Percentiles rank a stretch among this genome's conserved stretches.
Conservation (phyloP, 306 rosid genomes). For the Casuarina equisetifolia region DNA sequence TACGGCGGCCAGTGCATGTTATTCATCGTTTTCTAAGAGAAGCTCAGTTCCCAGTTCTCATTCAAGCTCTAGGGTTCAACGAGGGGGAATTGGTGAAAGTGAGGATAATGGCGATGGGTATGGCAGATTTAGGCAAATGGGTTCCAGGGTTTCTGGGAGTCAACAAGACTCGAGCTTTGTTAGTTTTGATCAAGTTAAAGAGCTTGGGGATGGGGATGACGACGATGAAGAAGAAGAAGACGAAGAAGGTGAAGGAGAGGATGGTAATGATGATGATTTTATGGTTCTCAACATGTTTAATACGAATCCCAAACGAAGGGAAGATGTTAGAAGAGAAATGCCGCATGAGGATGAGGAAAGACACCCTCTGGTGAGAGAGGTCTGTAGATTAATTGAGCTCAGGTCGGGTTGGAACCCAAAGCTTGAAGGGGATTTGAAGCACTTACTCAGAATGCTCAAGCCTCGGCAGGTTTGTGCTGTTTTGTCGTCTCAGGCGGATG, state of each 20-base stretch:
- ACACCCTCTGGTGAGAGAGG: slow-evolving; percentile 73
- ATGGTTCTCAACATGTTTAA: slow-evolving; percentile 34
- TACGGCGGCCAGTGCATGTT: slow-evolving; percentile 19
- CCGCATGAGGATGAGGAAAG: slow-evolving; percentile 54
- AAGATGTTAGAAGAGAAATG: slow-evolving; percentile 46
- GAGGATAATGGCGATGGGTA: slow-evolving; percentile 20
- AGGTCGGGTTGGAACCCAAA: slow-evolving; percentile 74
- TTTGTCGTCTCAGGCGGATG: slow-evolving; percentile 68
- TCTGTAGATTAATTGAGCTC: slow-evolving; percentile 59
- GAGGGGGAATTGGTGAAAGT: slow-evolving; percentile 21
- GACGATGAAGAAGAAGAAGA: slow-evolving; percentile 5
- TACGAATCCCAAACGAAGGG: slow-evolving; percentile 22
- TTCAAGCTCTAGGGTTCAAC: slow-evolving; percentile 28
- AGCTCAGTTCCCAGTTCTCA: slow-evolving; percentile 19
- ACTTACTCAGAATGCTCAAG: slow-evolving; percentile 69
- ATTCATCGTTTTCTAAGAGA: slow-evolving; percentile 38
- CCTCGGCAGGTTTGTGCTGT: slow-evolving; percentile 80
- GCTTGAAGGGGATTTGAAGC: slow-evolving; percentile 62
- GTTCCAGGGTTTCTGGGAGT: slow-evolving; percentile 33
- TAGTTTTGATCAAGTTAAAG: slow-evolving; percentile 24
- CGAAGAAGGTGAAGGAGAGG: slow-evolving; percentile 26
- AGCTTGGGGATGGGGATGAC: slow-evolving; percentile 25
- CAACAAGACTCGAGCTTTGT: slow-evolving; percentile 22
- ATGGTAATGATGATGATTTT: slow-evolving; percentile 35
- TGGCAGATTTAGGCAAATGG: slow-evolving; percentile 35